Percentiles rank a stretch among this genome's conserved stretches.
Conservation (phyloP, 345 rosid genomes). For the Excoecaria cochinchinensis region DNA sequence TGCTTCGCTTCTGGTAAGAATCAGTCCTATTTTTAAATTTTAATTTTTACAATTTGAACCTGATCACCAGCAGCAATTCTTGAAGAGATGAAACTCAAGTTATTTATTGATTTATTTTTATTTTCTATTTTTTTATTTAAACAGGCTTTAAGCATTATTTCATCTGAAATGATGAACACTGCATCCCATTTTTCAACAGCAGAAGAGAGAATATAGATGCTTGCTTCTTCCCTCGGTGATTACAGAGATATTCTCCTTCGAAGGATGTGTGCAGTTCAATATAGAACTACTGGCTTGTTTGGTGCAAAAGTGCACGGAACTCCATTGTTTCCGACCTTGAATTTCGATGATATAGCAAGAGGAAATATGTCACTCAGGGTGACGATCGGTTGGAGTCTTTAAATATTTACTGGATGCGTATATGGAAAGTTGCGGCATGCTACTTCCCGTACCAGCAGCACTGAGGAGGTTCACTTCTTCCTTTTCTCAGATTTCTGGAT, state of each 20-base stretch:
- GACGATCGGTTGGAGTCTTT: constrained; percentile 65
- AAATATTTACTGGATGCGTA: constrained; percentile 92
- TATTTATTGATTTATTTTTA: background rate
- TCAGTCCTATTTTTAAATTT: background rate
- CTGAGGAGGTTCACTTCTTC: constrained; percentile 61
- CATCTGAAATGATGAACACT: background rate
- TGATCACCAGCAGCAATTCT: background rate
- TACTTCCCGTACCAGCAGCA: constrained; percentile 72
- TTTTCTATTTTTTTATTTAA: background rate
- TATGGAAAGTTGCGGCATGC: constrained; percentile 75
- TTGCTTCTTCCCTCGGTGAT: background rate
- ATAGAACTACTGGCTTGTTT: constrained; percentile 44
- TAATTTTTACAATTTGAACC: too few species aligned
- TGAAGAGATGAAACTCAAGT: background rate
- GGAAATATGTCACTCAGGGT: constrained; percentile 67
- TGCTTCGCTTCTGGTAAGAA: constrained; percentile 6
- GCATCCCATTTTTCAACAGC: background rate
- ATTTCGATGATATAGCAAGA: constrained; percentile 70
- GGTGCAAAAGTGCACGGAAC: constrained; percentile 50
- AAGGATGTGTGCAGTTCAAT: constrained; percentile 25
- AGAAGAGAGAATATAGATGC: constrained; percentile 3
- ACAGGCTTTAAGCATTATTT: constrained; percentile 4
- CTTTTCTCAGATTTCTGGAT: background rate
- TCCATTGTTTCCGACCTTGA: constrained; percentile 61
- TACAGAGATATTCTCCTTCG: background rate